Evolutionary conservation across 2,329 filamentous ascomycete genomes (phyloP), one percentile per base, ranked within the genome.

Genomic region (Metarhizium humberi): DNA sequence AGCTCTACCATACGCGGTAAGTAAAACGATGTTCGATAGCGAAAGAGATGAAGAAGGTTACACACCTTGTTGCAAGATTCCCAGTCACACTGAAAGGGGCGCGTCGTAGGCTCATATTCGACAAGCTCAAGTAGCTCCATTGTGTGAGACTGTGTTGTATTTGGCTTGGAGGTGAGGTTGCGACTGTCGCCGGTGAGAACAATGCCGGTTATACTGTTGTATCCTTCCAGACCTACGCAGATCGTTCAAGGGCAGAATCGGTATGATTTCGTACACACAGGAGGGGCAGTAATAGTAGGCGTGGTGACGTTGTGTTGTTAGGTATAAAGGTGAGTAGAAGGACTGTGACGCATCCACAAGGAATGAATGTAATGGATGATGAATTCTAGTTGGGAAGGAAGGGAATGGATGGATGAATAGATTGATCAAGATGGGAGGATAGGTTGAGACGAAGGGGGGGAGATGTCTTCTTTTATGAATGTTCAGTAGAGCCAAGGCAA

Each of bases 91-190:
- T 80, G 76, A 66, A 84, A 85, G 40, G 81, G 81, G 61, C 82
- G 79, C 69, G 79, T 75, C 56, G 78, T 78, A 51, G 80, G 78
- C 73, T 85, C 82, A 67, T 84, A 80, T 59, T 85, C 81, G 59
- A 85, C 81, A 60, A 85, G 73, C 69, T 85, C 82, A 71, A 84
- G 77, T 62, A 85, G 76, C 70, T 85, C 82, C 82, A 85, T 84
- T 6, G 42, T 45, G 20, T 6, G n/a, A 20, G n/a, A 45, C 16
- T 18, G 6, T 18, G n/a, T 42, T 42, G 10, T 42, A 7, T 34
- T 34, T 7, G n/a, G 14, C 13, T 42, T 42, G 40, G n/a, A 16
- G 6, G 13, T 8, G 40, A 42, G 25, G 11, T 42, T 16, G 40
- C 2, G 40, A 13, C 4, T 16, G n/a, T 14, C n/a, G 40, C 6